Evolutionary conservation across 352 stramenopile genomes (phyloP), one percentile per base, ranked within the genome.

Genomic region (Phytopythium montanum): DNA sequence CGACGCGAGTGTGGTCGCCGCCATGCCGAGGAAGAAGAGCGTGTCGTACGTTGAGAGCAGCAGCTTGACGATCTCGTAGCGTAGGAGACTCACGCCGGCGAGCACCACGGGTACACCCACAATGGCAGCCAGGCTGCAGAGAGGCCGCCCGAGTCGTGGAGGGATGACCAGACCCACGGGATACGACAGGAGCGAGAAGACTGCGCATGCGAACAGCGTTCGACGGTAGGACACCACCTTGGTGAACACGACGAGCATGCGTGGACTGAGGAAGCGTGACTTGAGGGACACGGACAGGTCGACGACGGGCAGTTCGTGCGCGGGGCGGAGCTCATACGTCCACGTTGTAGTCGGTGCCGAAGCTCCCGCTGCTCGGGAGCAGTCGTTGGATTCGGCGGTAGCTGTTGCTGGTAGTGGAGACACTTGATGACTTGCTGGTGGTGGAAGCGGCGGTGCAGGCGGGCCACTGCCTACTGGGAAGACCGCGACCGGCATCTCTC

Each of bases 271-370:
- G 44, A 54, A 68, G 31, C 62, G 62, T 34, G 56, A 68, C 50
- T 64, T 64, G 49, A 68, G 50, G n/a, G 62, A 64, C 9, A 68
- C 29, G 16, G 56, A 64, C n/a, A 68, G 36, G 21, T 68, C 62
- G 19, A 68, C 50, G 5, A 38, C 45, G 13, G 51, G 51, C 4
- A 68, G 62, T 10, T 44, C 23, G 1, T 42, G 6, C 0, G 49
- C 29, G 16, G 61, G 49, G 6, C 36, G 23, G 5, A 67, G 61
- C 29, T 58, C 46, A 19, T 62, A 59, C 5, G 54, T 33, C 45
- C 45, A 51, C 5, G 45, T 51, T n/a, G 18, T 9, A 25, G 39
- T 45, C 19, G 38, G 13, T n/a, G 39, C 10, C 19, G 39, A 45
- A 25, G 39, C 39, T 45, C 23, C 18, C 7, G 39, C 6, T 12